Evolutionary conservation across 2,329 filamentous ascomycete genomes (phyloP), one percentile per base, ranked within the genome.

Genomic region (Colletotrichum scovillei): DNA sequence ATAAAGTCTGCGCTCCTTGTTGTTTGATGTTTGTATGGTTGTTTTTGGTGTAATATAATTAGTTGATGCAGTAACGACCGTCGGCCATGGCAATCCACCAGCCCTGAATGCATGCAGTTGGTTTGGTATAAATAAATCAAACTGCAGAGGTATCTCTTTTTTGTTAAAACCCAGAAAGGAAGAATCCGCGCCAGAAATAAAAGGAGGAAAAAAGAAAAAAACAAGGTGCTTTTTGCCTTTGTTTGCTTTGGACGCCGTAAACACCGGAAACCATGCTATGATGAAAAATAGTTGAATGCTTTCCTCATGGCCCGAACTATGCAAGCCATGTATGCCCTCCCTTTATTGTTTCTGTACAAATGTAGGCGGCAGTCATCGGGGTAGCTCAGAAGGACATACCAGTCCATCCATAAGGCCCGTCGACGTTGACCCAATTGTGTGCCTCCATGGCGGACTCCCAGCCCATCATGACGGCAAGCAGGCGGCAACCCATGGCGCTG

Each of bases 381-480:
- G 16, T 19, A 19, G 52, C 38, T 71, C 16, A 73, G 35, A 66
- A 49, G 30, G 71, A 70, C 63, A 87, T 80, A 16, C 85, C 87
- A 8, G 82, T 87, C 93, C 93, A 94, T 14, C 86, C 86, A 76
- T 88, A 91, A 14, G 88, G 87, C 1, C 92, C 92, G 80, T 96
- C 94, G n/a, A 97, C 89, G 82, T 97, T 97, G 72, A 90, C 86
- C 93, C 94, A 97, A 57, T 87, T 86, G 1, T 86, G 87, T 22
- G 86, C 81, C 42, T 85, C 85, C 74, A 95, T 87, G 5, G 88
- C 90, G 35, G 86, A 87, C 49, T 95, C 92, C 93, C 94, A 95
- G 0, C 95, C 95, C 91, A 97, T 91, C 92, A 97, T 95, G 53
- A 97, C 94, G 2, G 90, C 95, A 74, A 97, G 80, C 66, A 97